phyloP scores from a whole-genome alignment of 257 asterid species.

The Solanum sejunctum region DNA sequence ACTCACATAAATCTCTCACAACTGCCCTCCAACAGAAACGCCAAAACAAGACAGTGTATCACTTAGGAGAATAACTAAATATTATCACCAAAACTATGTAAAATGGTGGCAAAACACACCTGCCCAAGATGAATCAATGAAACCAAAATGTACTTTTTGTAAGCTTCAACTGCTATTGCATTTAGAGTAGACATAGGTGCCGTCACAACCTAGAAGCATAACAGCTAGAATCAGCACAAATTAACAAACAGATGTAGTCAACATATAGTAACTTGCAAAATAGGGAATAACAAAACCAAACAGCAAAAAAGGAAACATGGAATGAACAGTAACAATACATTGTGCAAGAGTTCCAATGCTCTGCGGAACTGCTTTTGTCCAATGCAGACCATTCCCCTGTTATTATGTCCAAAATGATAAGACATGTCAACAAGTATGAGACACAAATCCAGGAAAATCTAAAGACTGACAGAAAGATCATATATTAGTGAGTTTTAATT shows the following conservation, averaged over 20 bases:
- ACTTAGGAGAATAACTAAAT: neutral
- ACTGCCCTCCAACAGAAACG: neutral
- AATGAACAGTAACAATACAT: conserved; percentile 30
- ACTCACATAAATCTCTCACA: neutral
- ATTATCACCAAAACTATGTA: neutral
- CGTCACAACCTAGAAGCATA: conserved; percentile 67
- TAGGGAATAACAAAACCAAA: neutral
- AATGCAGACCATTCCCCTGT: conserved; percentile 89
- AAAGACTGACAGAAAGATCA: neutral
- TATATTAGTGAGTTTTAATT: neutral
- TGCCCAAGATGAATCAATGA: conserved; percentile 88
- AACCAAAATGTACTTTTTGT: conserved; percentile 79
- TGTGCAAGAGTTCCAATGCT: conserved; percentile 86
- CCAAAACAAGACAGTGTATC: neutral
- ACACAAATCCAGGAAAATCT: neutral
- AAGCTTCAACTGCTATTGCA: conserved; percentile 93
- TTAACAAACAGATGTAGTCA: neutral
- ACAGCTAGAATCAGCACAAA: neutral
- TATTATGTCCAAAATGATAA: conserved; percentile 3
- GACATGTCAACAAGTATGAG: neutral
- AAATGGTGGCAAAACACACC: conserved; percentile 28
- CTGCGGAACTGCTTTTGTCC: conserved; percentile 75
- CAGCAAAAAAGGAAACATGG: neutral
- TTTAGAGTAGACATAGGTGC: conserved; percentile 80
- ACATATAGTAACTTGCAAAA: neutral